Base-by-base conservation (phyloP, 306 rosid genomes). In the Rosa persica region DNA sequence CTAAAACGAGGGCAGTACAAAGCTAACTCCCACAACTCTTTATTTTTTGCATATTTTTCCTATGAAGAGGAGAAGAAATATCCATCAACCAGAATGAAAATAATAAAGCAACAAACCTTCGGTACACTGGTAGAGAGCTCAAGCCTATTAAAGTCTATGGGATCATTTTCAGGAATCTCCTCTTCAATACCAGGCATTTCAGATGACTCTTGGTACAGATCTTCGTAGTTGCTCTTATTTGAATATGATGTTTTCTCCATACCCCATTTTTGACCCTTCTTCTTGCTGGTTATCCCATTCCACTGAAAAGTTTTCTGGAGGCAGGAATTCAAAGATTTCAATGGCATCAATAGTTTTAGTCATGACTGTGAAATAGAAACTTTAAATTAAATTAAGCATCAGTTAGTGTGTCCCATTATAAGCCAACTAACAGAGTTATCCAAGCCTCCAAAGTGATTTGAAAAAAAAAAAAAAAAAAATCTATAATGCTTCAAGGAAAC, bases 231-330 rank as follows among this genome's bases (percentile, higher is more conserved):
- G 67, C 82, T 90, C 65, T 84, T 82, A 84, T 82, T 91, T 49
- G 39, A 78, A 81, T 80, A 83, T 25, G 88, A 11, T 54, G 51
- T 83, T 80, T 80, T 90, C 82, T 96, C 99, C 76, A 42, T 89
- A 76, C 98, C 98, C 99, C 99, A 96, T 83, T 93, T 89, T 84
- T 96, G 96, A 39, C 98, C 97, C 85, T 87, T 93, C 85, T 85
- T 91, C 89, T 96, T 96, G 92, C 84, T 90, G 85, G 94, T 96
- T 54, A 86, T 91, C 77, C 97, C 97, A 85, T 89, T 93, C 99
- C 99, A 96, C 81, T 84, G 88, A 70, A 89, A 84, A 38, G 75
- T 88, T 78, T 88, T 94, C 99, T 91, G 89, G 68, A 85, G 70
- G 68, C 68, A 85, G 77, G 72, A 77, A 55, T 25, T 67, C 68